Evolutionary conservation across 78 protist species (phyloP).

Genomic region (Dictyostelium brefeldianum): DNA sequence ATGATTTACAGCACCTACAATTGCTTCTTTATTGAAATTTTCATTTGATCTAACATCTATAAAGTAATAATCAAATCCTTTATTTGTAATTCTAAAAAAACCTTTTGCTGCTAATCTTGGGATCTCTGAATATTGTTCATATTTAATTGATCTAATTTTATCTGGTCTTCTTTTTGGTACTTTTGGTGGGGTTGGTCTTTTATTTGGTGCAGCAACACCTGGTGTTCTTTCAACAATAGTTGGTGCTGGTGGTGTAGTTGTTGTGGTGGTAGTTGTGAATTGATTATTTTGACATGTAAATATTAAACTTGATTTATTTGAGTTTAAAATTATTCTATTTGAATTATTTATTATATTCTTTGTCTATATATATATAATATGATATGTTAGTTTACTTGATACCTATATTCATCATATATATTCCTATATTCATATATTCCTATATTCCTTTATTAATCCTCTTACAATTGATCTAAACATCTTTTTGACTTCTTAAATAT

Average conservation of each 20-base stretch:
- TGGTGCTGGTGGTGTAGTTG: not conserved
- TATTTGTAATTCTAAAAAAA: conserved; percentile 34
- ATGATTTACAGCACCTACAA: conserved; percentile 61
- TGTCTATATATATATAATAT: not conserved
- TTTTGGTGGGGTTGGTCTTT: conserved; percentile 69
- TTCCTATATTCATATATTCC: not conserved
- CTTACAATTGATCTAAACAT: conserved; percentile 7
- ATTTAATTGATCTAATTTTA: conserved; percentile 53
- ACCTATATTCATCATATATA: no score
- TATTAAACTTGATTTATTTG: no score
- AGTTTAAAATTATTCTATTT: not conserved
- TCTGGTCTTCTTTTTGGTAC: conserved; percentile 77
- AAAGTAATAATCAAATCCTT: conserved; percentile 67
- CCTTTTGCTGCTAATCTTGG: conserved; percentile 71
- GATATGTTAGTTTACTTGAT: no score
- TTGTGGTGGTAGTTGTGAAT: conserved; percentile 6
- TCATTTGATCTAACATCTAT: conserved; percentile 40
- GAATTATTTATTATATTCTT: conserved; percentile 1
- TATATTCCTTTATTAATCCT: not conserved
- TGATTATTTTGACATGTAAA: not conserved
- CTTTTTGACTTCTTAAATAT: not conserved
- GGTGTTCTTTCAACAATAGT: conserved; percentile 12
- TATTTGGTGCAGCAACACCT: conserved; percentile 27
- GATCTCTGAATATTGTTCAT: conserved; percentile 46
- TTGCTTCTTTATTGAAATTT: not conserved